phyloP scores from a whole-genome alignment of 768 basidiomycete genomes.

The Lactarius sanguifluus region DNA sequence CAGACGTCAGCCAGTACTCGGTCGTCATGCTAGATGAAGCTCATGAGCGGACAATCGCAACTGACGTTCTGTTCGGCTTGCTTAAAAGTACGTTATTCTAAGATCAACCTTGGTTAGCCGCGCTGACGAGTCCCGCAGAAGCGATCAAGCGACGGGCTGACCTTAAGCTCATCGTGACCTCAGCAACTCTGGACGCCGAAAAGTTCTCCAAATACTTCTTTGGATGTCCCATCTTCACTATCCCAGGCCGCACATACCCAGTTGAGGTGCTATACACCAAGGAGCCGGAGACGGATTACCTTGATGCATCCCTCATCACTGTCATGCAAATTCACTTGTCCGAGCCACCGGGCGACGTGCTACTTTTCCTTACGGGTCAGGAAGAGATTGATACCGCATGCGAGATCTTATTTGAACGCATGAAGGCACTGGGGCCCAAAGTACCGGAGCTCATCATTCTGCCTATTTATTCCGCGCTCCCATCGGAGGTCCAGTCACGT shows the following conservation, averaged over 20 bases:
- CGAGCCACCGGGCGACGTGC: conserved; percentile 93
- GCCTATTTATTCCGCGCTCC: conserved; percentile 96
- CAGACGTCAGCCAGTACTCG: conserved; percentile 87
- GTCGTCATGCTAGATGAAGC: conserved; percentile 99
- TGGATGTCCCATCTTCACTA: conserved; percentile 98
- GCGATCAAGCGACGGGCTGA: conserved; percentile 92
- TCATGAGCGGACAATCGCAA: conserved; percentile 97
- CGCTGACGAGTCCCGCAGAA: conserved; percentile 53
- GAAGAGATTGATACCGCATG: conserved; percentile 98
- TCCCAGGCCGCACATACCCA: conserved; percentile 99
- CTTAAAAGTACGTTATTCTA: conserved; percentile 67
- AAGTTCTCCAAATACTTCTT: conserved; percentile 99
- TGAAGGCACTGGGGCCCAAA: conserved; percentile 98
- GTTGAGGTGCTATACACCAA: conserved; percentile 99
- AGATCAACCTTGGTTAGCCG: not conserved
- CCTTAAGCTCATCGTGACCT: conserved; percentile 96
- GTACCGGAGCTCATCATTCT: conserved; percentile 96
- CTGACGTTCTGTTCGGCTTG: conserved; percentile 95
- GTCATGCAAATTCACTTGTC: conserved; percentile 99
- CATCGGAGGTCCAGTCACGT: conserved; percentile 95
- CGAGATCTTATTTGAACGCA: conserved; percentile 96
- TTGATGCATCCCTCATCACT: conserved; percentile 97
- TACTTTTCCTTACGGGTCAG: conserved; percentile 97
- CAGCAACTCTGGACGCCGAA: conserved; percentile 98
- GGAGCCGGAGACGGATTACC: conserved; percentile 95